Evolutionary conservation across 2,329 filamentous ascomycete genomes (phyloP).

Genomic region (Stromatinia cepivora): DNA sequence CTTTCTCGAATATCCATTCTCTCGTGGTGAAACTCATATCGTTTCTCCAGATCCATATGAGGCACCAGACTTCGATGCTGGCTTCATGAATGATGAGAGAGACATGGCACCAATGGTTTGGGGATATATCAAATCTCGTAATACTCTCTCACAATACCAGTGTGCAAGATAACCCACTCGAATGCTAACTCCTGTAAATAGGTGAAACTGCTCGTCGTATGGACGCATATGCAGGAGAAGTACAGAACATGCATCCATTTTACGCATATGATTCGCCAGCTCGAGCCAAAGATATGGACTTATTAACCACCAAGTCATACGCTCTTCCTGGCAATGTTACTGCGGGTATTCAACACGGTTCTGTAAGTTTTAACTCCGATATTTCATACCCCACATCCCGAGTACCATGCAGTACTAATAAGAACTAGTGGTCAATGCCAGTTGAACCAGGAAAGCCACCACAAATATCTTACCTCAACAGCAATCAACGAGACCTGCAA

Average conservation of each 20-base stretch:
- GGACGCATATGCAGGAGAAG: slow-evolving; percentile 52
- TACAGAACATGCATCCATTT: slow-evolving; percentile 63
- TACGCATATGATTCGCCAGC: slow-evolving; percentile 71
- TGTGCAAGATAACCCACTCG: neutral
- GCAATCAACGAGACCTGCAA: slow-evolving; percentile 59
- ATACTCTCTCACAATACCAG: slow-evolving; percentile 47
- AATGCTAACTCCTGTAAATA: slow-evolving; percentile 40
- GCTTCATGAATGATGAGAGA: slow-evolving; percentile 83
- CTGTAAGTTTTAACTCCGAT: slow-evolving; percentile 35
- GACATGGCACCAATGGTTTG: slow-evolving; percentile 85
- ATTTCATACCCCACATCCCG: neutral
- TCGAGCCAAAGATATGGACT: slow-evolving; percentile 69
- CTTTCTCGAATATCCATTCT: slow-evolving; percentile 62
- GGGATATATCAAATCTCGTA: slow-evolving; percentile 58
- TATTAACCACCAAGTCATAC: slow-evolving; percentile 73
- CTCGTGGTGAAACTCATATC: slow-evolving; percentile 62
- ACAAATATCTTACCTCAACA: slow-evolving; percentile 55
- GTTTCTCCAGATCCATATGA: slow-evolving; percentile 65
- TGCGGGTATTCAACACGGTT: slow-evolving; percentile 50
- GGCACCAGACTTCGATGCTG: slow-evolving; percentile 73
- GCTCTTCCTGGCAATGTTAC: slow-evolving; percentile 56
- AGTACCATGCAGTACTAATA: neutral
- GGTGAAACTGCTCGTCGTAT: slow-evolving; percentile 62
- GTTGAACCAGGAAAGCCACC: slow-evolving; percentile 54
- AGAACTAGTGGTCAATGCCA: slow-evolving; percentile 59